These are phyloP conservation scores for Pseudogymnoascus sp. DNA, from an alignment of 2,329 filamentous ascomycete species.

Conservation along the genomic window DNA sequence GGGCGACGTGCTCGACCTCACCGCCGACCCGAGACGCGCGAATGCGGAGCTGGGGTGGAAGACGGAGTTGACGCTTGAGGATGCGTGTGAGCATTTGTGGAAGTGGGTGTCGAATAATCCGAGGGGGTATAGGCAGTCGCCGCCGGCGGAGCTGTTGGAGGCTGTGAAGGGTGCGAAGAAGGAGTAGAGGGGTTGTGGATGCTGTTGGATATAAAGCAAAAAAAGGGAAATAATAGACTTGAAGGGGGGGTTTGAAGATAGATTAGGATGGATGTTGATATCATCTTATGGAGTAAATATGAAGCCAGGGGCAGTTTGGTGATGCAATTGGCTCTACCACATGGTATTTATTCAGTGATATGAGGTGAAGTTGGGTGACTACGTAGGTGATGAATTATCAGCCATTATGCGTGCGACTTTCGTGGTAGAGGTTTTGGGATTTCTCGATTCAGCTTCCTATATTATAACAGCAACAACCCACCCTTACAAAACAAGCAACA, in stretches of 20 bases:
- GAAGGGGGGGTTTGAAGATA: neutral
- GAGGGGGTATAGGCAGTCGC: conserved; percentile 83
- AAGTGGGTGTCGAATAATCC: conserved; percentile 97
- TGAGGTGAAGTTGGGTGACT: neutral
- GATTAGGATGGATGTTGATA: neutral
- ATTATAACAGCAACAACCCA: neutral
- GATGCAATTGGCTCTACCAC: neutral
- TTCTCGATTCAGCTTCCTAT: neutral
- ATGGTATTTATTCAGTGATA: neutral
- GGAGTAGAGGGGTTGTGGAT: neutral
- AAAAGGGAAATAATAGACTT: neutral
- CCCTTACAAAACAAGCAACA: conserved; percentile 59
- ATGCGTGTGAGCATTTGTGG: conserved; percentile 92
- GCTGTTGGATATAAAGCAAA: neutral
- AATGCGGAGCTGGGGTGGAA: conserved; percentile 90
- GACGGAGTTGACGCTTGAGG: conserved; percentile 80
- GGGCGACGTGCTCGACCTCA: conserved; percentile 90
- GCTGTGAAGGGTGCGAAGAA: conserved; percentile 38
- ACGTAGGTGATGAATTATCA: neutral
- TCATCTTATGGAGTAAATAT: neutral
- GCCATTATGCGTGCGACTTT: neutral
- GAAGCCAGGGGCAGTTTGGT: neutral
- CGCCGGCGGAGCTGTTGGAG: conserved; percentile 73
- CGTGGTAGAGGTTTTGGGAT: neutral
- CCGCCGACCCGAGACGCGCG: conserved; percentile 79